Percentiles rank a stretch among this genome's conserved stretches.
Conservation (phyloP, 805 yeast species). For the Pichia manshurica region DNA sequence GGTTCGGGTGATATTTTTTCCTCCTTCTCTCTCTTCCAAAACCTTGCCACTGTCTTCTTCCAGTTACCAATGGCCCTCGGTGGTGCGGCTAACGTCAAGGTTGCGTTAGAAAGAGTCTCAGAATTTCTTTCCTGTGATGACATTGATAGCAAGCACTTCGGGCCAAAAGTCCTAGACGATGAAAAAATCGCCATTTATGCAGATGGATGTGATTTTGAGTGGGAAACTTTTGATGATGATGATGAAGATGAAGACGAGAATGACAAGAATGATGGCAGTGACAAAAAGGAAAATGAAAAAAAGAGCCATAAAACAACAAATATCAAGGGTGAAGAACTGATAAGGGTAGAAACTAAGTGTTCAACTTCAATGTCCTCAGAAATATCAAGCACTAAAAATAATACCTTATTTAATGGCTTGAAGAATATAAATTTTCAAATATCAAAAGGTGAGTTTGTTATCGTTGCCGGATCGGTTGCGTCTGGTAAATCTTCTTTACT, state of each 20-base stretch:
- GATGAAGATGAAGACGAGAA: constrained; percentile 15
- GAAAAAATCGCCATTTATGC: constrained; percentile 43
- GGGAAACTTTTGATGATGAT: constrained; percentile 45
- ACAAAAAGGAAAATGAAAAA: not conserved
- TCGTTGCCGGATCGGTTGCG: constrained; percentile 66
- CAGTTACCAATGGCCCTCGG: constrained; percentile 36
- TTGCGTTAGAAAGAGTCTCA: constrained; percentile 56
- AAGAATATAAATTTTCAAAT: constrained; percentile 47
- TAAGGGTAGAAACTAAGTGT: too few species aligned
- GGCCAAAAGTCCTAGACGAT: constrained; percentile 18
- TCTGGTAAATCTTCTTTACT: constrained; percentile 69
- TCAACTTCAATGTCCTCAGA: not conserved
- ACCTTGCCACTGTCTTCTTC: constrained; percentile 37
- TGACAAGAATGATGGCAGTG: not conserved
- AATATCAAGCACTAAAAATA: not conserved
- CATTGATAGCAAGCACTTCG: constrained; percentile 33
- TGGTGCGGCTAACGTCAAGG: constrained; percentile 62
- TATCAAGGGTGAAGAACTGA: too few species aligned
- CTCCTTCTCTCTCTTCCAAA: constrained; percentile 60
- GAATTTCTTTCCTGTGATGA: constrained; percentile 39
- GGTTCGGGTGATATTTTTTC: constrained; percentile 61
- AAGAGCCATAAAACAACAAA: too few species aligned
- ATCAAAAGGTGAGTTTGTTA: constrained; percentile 61
- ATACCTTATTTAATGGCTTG: constrained; percentile 38
- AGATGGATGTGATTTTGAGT: constrained; percentile 53